Evolutionary conservation across 2,329 filamentous ascomycete species (phyloP).

Genomic region (Helotiales sp.): DNA sequence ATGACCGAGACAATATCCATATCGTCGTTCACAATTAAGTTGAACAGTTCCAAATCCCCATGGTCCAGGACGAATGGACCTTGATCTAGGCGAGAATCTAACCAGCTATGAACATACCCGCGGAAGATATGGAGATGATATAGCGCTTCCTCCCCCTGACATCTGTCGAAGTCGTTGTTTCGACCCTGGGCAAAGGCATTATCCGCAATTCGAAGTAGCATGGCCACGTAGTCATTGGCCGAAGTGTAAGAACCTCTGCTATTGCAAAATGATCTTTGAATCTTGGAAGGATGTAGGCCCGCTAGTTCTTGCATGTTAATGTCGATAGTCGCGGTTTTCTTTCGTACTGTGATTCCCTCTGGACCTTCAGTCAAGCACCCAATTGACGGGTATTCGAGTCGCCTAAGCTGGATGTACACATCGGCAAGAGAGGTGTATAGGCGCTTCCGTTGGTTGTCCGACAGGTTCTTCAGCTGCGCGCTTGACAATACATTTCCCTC

Average conservation of each 20-base stretch:
- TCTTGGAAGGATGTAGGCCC: conserved; percentile 31
- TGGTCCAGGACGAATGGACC: conserved; percentile 39
- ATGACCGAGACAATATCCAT: conserved; percentile 36
- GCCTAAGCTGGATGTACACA: conserved; percentile 33
- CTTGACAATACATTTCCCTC: conserved; percentile 30
- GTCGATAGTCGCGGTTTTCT: conserved; percentile 25
- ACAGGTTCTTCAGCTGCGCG: conserved; percentile 22
- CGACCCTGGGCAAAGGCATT: conserved; percentile 36
- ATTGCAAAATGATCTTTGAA: conserved; percentile 27
- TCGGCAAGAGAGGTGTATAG: conserved; percentile 32
- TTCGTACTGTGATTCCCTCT: conserved; percentile 24
- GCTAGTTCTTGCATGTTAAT: conserved; percentile 40
- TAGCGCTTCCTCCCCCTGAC: conserved; percentile 33
- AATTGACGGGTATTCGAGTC: conserved; percentile 32
- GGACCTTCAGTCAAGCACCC: conserved; percentile 19
- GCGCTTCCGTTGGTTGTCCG: conserved; percentile 25
- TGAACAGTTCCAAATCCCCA: conserved; percentile 35
- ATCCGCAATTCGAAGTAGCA: conserved; percentile 37
- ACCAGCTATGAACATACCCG: conserved; percentile 22
- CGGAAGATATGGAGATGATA: conserved; percentile 37
- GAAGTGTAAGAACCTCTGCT: conserved; percentile 24
- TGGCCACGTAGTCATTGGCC: conserved; percentile 35
- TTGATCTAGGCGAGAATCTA: conserved; percentile 22
- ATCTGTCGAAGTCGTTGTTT: conserved; percentile 26
- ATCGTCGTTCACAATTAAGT: conserved; percentile 30